Evolutionary conservation across 345 rosid genomes (phyloP), one percentile per base, ranked within the genome.

Genomic region (Hibiscus tridactylites): DNA sequence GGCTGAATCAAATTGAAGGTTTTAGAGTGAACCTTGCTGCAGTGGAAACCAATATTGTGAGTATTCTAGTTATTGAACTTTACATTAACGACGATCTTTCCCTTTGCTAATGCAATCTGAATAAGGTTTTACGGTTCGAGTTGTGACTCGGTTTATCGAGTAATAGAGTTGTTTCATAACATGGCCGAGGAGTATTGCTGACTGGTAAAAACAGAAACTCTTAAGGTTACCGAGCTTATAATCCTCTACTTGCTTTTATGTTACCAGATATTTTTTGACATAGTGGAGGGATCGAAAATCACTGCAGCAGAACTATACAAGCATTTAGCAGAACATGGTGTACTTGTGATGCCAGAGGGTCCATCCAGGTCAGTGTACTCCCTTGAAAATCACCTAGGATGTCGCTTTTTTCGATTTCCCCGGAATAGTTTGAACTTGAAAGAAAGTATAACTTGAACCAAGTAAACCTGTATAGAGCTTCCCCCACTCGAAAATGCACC

Each of bases 21-120:
- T 77, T 95, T 49, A 83, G 24, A 68, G 88, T 86, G 72, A 78
- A 95, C 71, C 81, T 81, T 5, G 82, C 86, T 61, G 82, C 94
- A 2, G 93, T 95, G 65, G 94, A 92, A 81, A 95, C 97, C 56
- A 92, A 95, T 77, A 89, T 95, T 5, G 97, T 95, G 76, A 90
- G 99, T 81, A 58, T 26, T 6, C 62, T 37, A 16, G 42, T 62
- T 68, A 65, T 62, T 33, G 29, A 62, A 66, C 31, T 47, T 53
- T 53, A 1, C 33, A 49, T 15, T 44, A 6, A 24, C 68, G 26
- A 54, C 13, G 54, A 10, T 35, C 7, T 47, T 11, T 37, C 19
- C 9, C 26, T 61, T 47, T 6, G 49, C 2, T 16, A n/a, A 42
- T 74, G n/a, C 49, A 37, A 7, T 37, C 10, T 10, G 63, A 35